Conservation (phyloP, 2,329 filamentous ascomycete species). For the Microdochium nivale region DNA sequence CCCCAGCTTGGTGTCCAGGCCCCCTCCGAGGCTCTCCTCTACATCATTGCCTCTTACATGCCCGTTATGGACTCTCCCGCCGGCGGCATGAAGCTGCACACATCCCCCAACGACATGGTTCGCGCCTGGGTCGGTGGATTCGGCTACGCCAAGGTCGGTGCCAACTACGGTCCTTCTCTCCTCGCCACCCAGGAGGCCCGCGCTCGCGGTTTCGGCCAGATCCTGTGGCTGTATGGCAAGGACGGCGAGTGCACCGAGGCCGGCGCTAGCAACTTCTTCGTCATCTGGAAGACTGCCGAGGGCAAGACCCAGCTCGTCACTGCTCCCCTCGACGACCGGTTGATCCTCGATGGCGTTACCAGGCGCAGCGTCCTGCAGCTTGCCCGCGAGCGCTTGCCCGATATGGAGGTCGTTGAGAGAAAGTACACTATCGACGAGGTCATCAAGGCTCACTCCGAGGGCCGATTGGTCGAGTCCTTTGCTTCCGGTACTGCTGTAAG, state of each 20-base stretch:
- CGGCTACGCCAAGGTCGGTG: slow-evolving; percentile 84
- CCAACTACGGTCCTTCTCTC: slow-evolving; percentile 84
- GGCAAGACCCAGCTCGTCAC: slow-evolving; percentile 66
- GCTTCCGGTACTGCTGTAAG: slow-evolving; percentile 77
- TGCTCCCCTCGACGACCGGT: slow-evolving; percentile 69
- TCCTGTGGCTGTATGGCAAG: slow-evolving; percentile 84
- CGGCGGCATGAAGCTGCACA: slow-evolving; percentile 65
- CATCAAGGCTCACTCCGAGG: slow-evolving; percentile 62
- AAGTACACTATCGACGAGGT: slow-evolving; percentile 77
- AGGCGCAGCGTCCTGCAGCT: slow-evolving; percentile 71
- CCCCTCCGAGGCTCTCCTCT: slow-evolving; percentile 79
- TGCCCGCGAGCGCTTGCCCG: slow-evolving; percentile 51
- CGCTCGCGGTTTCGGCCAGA: slow-evolving; percentile 70
- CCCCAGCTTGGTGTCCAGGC: slow-evolving; percentile 71
- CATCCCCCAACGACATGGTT: slow-evolving; percentile 72
- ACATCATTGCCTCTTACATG: slow-evolving; percentile 64
- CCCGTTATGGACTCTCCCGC: slow-evolving; percentile 41
- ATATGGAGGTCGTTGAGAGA: slow-evolving; percentile 69
- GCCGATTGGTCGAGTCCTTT: slow-evolving; percentile 75
- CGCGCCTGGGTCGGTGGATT: slow-evolving; percentile 92
- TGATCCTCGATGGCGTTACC: slow-evolving; percentile 88
- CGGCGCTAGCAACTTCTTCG: slow-evolving; percentile 86
- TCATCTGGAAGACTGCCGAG: slow-evolving; percentile 64
- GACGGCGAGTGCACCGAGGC: slow-evolving; percentile 80
- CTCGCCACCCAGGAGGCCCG: slow-evolving; percentile 70